Base-by-base conservation (phyloP, 108 stramenopile genomes). In the Aureococcus anophagefferens region DNA sequence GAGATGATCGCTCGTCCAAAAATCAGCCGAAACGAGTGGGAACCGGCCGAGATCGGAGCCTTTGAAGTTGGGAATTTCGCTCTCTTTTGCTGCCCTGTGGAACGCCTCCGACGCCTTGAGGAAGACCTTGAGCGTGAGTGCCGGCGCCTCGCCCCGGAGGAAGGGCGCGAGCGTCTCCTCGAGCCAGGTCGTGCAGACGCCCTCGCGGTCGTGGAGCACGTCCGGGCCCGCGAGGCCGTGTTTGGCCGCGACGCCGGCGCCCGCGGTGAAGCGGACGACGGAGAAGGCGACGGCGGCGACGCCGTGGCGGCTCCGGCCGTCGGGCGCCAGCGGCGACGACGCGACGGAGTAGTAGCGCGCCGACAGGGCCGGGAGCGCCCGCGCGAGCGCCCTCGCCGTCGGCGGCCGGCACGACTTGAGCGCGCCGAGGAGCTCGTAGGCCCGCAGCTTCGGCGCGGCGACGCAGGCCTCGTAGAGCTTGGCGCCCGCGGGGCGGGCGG, bases 331-430 rank as follows among this genome's bases (percentile, higher is more conserved):
- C 21, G 96, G 96, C 76, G 91, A 92, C 7, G 90, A 90, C 63
- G 88, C 89, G 37, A 97, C 84, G 9, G 91, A 93, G 75, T 97
- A 97, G 75, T 92, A 94, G 36, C 96, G 83, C 21, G 96, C 93
- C 33, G 91, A 83, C 30, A 94, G 84, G 13, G 77, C 64, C 0
- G 93, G 89, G 63, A 94, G 70, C 32, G 87, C 69, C 30, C 83
- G 80, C 35, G 93, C 64, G 33, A 94, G 72, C 31, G 81, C 87
- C 68, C 88, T 84, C 30, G 94, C 68, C 28, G 90, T 70, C 37
- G 91, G 90, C 31, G 66, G 74, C 62, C 83, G 84, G 69, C 86
- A 90, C 18, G 92, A 91, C 0, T 94, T 93, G 73, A 97, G 94
- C 30, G 90, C 84, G 66, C 70, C 77, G n/a, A 96, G 74, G 18